Evolutionary conservation across 805 yeast species (phyloP), one percentile per base, ranked within the genome.

Genomic region (Blastobotrys robertii): DNA sequence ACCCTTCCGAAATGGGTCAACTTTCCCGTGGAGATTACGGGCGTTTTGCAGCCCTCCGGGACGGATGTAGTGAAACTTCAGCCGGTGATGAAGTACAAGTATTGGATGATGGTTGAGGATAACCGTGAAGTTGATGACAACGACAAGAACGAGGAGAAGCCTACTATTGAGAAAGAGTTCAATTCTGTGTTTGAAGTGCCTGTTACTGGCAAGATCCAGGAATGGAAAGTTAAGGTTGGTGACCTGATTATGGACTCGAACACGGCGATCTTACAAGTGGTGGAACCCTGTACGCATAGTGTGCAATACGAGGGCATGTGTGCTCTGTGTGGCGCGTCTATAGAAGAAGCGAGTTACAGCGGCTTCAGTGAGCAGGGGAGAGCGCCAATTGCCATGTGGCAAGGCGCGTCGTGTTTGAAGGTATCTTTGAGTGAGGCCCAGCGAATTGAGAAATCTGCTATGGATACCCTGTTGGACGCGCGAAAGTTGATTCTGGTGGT

Each of bases 301-400:
- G 87, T 92, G 22, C 97, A 92, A 52, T 92, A 81, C 57, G 95
- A 94, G 10, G 97, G 97, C 0, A 69, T 90, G 35, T 90, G 98
- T 66, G 97, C 96, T 0, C 63, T 85, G 14, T 90, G 98, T 60
- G 97, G 97, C 4, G 77, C 76, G 45, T 74, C 84, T 6, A 73
- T 92, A 8, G 73, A 67, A 19, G 83, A 76, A 45, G 69, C 70
- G 43, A 97, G 88, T 58, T 86, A 85, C 56, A 65, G 80, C 2
- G 87, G 88, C 4, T 78, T 71, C 59, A 72, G 67, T 47, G 75
- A 75, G 52, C 75, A 74, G 47, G 84, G 80, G 46, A 63, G 95
- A 25, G 94, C 95, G 11, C 83, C 90, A 1, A 82, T 87, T 25
- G 65, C 86, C 28, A 86, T 92, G 86, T 76, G 95, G 1, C 96